Percentiles rank a stretch among this genome's conserved stretches.
phyloP scores from a whole-genome alignment of 31 red algal genomes.

The Asparagopsis taxiformis region DNA sequence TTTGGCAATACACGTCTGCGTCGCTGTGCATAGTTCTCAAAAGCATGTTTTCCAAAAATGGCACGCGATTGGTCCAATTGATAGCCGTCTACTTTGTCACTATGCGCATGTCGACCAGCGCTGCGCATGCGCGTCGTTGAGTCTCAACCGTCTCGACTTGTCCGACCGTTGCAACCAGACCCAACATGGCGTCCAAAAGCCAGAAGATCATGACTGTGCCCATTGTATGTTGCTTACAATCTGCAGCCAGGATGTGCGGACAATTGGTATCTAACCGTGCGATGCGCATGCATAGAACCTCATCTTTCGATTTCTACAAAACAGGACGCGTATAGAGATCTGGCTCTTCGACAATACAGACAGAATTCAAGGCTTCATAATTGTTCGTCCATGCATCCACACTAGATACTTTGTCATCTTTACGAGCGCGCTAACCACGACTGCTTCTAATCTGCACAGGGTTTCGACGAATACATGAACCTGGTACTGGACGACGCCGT shows the following conservation, averaged over 20 bases:
- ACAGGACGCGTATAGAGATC: constrained; percentile 77
- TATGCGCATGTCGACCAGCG: too few relatives aligned
- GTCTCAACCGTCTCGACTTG: too few relatives aligned
- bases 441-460: neutral
- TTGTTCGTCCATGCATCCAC: constrained; percentile 30
- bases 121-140: too few relatives aligned
- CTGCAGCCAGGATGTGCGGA: neutral
- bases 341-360: constrained; percentile 92
- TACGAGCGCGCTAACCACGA: neutral
- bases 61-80: too few relatives aligned
- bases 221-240: neutral
- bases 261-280: neutral
- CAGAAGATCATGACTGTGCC: neutral
- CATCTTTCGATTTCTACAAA: constrained; percentile 83
- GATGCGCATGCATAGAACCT: constrained; percentile 29
- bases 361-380: constrained; percentile 81
- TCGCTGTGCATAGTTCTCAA: too few relatives aligned
- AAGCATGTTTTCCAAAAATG: too few relatives aligned
- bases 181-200: neutral
- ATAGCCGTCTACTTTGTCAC: too few relatives aligned
- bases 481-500: constrained; percentile 95
- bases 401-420: neutral
- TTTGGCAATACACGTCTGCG: too few relatives aligned
- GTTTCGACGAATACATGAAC: constrained; percentile 99
- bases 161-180: too few relatives aligned